Evolutionary conservation across 1,284 basidiomycete genomes (phyloP).

Genomic region (Mycena citricolor): DNA sequence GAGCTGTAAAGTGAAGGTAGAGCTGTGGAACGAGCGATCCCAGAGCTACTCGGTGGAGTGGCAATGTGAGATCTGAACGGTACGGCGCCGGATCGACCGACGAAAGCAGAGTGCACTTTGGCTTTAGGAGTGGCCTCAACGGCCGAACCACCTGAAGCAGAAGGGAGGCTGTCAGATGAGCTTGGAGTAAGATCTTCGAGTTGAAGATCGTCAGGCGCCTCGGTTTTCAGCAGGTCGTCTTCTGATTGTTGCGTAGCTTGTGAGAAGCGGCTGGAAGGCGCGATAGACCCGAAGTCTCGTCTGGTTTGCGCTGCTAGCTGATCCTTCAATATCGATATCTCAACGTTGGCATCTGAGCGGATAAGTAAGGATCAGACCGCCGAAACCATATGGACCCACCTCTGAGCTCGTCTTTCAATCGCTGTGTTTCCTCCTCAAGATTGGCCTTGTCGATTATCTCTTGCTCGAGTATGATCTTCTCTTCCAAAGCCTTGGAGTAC

Average conservation of each 20-base stretch:
- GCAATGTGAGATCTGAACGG: slow-evolving; percentile 43
- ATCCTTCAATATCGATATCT: slow-evolving; percentile 81
- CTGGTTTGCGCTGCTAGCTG: slow-evolving; percentile 48
- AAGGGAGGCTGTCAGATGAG: slow-evolving; percentile 37
- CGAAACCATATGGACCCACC: slow-evolving; percentile 50
- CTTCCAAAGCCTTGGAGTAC: slow-evolving; percentile 90
- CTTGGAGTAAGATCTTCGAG: slow-evolving; percentile 56
- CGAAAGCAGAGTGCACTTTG: slow-evolving; percentile 45
- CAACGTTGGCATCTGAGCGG: slow-evolving; percentile 75
- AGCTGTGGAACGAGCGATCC: slow-evolving; percentile 57
- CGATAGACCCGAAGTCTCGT: slow-evolving; percentile 24
- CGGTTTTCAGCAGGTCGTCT: slow-evolving; percentile 56
- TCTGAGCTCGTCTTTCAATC: slow-evolving; percentile 90
- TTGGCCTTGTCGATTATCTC: slow-evolving; percentile 91
- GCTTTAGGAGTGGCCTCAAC: slow-evolving; percentile 29
- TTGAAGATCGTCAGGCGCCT: slow-evolving; percentile 59
- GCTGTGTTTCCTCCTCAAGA: slow-evolving; percentile 89
- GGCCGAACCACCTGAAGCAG: no score
- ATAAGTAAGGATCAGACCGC: slow-evolving; percentile 23
- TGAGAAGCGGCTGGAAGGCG: slow-evolving; percentile 28
- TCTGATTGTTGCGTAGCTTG: slow-evolving; percentile 38
- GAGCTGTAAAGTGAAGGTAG: slow-evolving; percentile 50
- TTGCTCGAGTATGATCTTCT: slow-evolving; percentile 96
- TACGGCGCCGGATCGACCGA: slow-evolving; percentile 52
- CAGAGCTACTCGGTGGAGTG: slow-evolving; percentile 44